phyloP scores from a whole-genome alignment of 2,329 filamentous ascomycete genomes.

The Fusarium ramigenum region DNA sequence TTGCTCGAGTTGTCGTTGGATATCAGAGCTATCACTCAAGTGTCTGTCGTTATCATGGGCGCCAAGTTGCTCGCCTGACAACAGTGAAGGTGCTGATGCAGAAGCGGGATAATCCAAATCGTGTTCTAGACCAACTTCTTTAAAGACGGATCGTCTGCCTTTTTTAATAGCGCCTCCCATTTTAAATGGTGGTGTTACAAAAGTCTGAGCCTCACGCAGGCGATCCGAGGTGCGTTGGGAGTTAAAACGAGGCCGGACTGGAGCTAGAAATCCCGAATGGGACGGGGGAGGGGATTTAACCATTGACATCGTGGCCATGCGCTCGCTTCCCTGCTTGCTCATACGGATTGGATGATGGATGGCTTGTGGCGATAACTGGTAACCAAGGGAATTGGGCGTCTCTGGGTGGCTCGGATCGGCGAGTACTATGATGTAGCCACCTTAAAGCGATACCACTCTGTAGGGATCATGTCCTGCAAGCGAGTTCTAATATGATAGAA shows the following conservation, averaged over 20 bases:
- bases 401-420: conserved; percentile 37
- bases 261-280: conserved; percentile 28
- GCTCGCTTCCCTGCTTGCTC: neutral
- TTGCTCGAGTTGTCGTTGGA: conserved; percentile 8
- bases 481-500: conserved; percentile 17
- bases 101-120: conserved; percentile 42
- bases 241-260: conserved; percentile 59
- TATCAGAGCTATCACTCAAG: conserved; percentile 44
- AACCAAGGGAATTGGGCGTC: conserved; percentile 10
- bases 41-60: conserved; percentile 45
- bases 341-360: conserved; percentile 19
- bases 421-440: conserved; percentile 43
- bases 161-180: conserved; percentile 59
- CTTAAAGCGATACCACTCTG: conserved; percentile 33
- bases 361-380: conserved; percentile 31
- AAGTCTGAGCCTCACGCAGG: conserved; percentile 57
- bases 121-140: conserved; percentile 58
- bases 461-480: conserved; percentile 39
- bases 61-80: conserved; percentile 25
- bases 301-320: conserved; percentile 30
- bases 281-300: conserved; percentile 34
- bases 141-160: conserved; percentile 62
- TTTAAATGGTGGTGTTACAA: conserved; percentile 50
- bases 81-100: conserved; percentile 12
- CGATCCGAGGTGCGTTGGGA: conserved; percentile 61